phyloP scores from a whole-genome alignment of 2,329 filamentous ascomycete genomes.

The Hypoxylon sp. region DNA sequence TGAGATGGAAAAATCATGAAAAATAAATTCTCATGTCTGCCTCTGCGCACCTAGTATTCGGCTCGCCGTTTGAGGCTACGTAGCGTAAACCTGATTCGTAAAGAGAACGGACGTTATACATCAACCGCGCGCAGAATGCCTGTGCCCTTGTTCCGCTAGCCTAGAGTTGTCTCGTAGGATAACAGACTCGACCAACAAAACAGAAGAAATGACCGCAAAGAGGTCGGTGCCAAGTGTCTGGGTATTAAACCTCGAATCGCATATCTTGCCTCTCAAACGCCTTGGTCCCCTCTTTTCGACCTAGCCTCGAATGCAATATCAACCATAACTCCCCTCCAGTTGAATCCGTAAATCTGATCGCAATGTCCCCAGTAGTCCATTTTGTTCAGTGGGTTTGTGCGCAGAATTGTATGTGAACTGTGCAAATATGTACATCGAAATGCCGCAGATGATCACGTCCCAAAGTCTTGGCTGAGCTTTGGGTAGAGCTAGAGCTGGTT shows the following conservation, averaged over 20 bases:
- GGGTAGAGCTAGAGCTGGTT: slow-evolving; percentile 15
- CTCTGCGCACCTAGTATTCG: slow-evolving; percentile 28
- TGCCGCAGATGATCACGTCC: slow-evolving; percentile 42
- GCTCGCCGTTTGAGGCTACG: slow-evolving; percentile 24
- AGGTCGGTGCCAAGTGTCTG: slow-evolving; percentile 35
- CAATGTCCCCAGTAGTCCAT: slow-evolving; percentile 22
- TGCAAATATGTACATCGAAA: slow-evolving; percentile 56
- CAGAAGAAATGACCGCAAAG: slow-evolving; percentile 40
- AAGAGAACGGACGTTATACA: slow-evolving; percentile 28
- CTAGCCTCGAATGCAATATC: slow-evolving; percentile 37
- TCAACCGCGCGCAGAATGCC: slow-evolving; percentile 23
- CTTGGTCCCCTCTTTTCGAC: slow-evolving; percentile 37
- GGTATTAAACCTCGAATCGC: slow-evolving; percentile 45
- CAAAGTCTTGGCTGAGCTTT: slow-evolving; percentile 32
- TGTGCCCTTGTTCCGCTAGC: slow-evolving; percentile 16
- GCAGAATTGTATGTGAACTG: slow-evolving; percentile 40
- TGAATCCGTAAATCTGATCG: slow-evolving; percentile 39
- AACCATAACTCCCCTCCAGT: slow-evolving; percentile 41
- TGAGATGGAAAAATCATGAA: slow-evolving; percentile 13
- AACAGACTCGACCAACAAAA: slow-evolving; percentile 21
- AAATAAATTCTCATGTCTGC: slow-evolving; percentile 27
- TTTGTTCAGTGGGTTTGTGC: slow-evolving; percentile 34
- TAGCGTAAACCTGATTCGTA: slow-evolving; percentile 31
- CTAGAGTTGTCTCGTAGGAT: slow-evolving; percentile 33
- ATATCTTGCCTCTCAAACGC: slow-evolving; percentile 45